These are phyloP conservation scores for Hyaloscypha finlandica DNA, from an alignment of 495 filamentous ascomycete species.

Conservation along the genomic window DNA sequence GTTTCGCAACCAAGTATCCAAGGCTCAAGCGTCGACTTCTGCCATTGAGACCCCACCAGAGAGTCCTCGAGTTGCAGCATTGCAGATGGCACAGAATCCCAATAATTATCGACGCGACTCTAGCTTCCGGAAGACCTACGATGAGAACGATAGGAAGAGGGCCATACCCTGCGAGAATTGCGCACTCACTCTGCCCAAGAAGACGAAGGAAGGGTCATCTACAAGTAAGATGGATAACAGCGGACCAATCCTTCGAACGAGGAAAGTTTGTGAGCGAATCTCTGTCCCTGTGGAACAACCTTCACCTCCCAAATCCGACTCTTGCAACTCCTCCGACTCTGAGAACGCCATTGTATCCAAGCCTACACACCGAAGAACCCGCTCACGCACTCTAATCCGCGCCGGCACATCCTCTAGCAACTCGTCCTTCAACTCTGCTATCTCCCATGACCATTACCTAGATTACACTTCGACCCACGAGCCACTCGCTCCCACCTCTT, in stretches of 20 bases:
- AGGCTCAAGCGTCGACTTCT: neutral
- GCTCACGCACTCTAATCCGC: constrained; percentile 15
- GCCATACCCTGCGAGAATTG: constrained; percentile 62
- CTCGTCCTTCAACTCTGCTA: constrained; percentile 41
- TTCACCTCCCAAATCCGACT: constrained; percentile 29
- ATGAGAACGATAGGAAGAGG: constrained; percentile 55
- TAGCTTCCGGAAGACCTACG: constrained; percentile 54
- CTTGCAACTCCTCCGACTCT: constrained; percentile 26
- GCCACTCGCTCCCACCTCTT: constrained; percentile 72
- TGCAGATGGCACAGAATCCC: constrained; percentile 31
- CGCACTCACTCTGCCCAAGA: constrained; percentile 59
- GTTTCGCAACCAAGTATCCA: neutral
- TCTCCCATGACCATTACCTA: constrained; percentile 73
- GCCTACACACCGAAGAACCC: constrained; percentile 14
- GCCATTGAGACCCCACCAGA: constrained; percentile 60
- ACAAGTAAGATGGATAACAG: constrained; percentile 22
- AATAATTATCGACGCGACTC: constrained; percentile 46
- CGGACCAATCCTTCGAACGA: constrained; percentile 33
- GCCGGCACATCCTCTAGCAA: constrained; percentile 35
- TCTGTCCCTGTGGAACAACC: constrained; percentile 14
- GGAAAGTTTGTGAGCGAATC: constrained; percentile 31
- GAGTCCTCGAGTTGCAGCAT: constrained; percentile 50
- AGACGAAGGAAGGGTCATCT: constrained; percentile 39
- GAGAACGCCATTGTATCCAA: constrained; percentile 26
- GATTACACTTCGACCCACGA: constrained; percentile 87